Percentiles rank a stretch among this genome's conserved stretches.
These are phyloP conservation scores for Colletotrichum spinosum DNA, from an alignment of 2,329 filamentous ascomycete genomes.

Conservation along the genomic window DNA sequence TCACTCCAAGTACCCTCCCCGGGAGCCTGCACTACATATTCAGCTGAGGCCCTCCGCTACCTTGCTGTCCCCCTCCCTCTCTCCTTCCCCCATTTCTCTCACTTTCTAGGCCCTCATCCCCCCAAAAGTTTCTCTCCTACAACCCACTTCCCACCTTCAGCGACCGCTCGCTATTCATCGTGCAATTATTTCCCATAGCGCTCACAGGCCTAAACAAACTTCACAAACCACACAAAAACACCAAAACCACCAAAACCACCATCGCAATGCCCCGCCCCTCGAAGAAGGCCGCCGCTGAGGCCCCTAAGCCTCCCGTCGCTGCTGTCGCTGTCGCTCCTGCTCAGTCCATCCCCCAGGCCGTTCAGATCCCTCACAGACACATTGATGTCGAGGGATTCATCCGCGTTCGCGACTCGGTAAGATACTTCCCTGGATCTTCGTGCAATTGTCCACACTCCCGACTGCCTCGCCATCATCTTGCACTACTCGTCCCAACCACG, in stretches of 20 bases:
- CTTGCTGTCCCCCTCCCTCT: slow-evolving; percentile 42
- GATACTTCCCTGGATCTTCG: slow-evolving; percentile 45
- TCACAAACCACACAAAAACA: background rate
- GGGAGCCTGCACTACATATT: slow-evolving; percentile 36
- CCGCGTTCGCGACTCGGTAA: slow-evolving; percentile 84
- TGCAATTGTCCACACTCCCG: slow-evolving; percentile 10
- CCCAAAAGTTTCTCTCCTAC: slow-evolving; percentile 41
- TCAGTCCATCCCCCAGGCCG: slow-evolving; percentile 43
- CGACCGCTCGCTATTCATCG: slow-evolving; percentile 14
- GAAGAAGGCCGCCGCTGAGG: slow-evolving; percentile 55
- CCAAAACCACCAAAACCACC: slow-evolving; percentile 36
- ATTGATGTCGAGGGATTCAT: slow-evolving; percentile 83
- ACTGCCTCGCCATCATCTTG: background rate
- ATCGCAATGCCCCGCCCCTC: slow-evolving; percentile 58
- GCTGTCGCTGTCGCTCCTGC: slow-evolving; percentile 48
- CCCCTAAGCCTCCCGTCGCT: slow-evolving; percentile 49
- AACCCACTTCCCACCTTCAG: slow-evolving; percentile 40
- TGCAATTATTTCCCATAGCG: slow-evolving; percentile 33
- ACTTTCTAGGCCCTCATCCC: slow-evolving; percentile 30
- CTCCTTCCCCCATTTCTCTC: slow-evolving; percentile 36
- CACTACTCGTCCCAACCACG: background rate
- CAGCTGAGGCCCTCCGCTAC: slow-evolving; percentile 34
- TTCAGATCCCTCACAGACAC: slow-evolving; percentile 43
- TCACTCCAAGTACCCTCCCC: slow-evolving; percentile 36
- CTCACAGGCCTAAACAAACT: slow-evolving; percentile 15